Percentiles rank a stretch among this genome's conserved stretches.
Conservation (phyloP, 176 grass and related monocot genomes). For the Metroxylon sagu region DNA sequence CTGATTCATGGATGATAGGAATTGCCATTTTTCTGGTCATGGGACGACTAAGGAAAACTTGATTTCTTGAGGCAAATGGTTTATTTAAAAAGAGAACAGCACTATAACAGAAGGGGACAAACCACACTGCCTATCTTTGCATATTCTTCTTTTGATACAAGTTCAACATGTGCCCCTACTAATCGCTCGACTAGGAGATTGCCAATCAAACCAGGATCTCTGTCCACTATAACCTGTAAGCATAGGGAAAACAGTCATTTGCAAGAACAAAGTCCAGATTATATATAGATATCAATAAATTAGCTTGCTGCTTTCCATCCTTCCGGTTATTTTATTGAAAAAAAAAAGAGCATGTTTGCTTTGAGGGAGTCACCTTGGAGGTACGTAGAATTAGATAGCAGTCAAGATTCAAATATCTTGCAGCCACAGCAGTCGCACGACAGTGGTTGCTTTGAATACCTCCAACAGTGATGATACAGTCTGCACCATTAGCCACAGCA, state of each 20-base stretch:
- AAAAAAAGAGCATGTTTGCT: too few species aligned
- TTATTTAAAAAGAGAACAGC: too few species aligned
- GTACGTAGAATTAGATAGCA: slow-evolving; percentile 87
- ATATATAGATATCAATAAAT: too few species aligned
- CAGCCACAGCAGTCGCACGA: slow-evolving; percentile 74
- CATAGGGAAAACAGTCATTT: background rate
- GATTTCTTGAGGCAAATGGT: too few species aligned
- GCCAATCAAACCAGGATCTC: slow-evolving; percentile 79
- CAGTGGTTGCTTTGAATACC: slow-evolving; percentile 97
- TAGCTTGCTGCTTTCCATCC: too few species aligned
- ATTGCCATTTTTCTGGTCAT: too few species aligned
- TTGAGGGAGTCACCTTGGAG: slow-evolving; percentile 45
- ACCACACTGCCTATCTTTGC: slow-evolving; percentile 84
- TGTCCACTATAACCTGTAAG: slow-evolving; percentile 71
- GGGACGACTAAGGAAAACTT: too few species aligned
- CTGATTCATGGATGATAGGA: too few species aligned
- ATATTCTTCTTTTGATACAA: slow-evolving; percentile 91
- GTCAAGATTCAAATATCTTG: slow-evolving; percentile 84
- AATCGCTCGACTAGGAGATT: slow-evolving; percentile 94
- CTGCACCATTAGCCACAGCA: slow-evolving; percentile 38
- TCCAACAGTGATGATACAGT: slow-evolving; percentile 82
- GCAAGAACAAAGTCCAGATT: too few species aligned
- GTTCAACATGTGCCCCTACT: slow-evolving; percentile 80
- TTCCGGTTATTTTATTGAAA: too few species aligned
- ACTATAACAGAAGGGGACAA: slow-evolving; percentile 14